Percentiles rank a stretch among this genome's conserved stretches.
Conservation (phyloP, 2,329 filamentous ascomycete genomes). For the Knufia petricola region DNA sequence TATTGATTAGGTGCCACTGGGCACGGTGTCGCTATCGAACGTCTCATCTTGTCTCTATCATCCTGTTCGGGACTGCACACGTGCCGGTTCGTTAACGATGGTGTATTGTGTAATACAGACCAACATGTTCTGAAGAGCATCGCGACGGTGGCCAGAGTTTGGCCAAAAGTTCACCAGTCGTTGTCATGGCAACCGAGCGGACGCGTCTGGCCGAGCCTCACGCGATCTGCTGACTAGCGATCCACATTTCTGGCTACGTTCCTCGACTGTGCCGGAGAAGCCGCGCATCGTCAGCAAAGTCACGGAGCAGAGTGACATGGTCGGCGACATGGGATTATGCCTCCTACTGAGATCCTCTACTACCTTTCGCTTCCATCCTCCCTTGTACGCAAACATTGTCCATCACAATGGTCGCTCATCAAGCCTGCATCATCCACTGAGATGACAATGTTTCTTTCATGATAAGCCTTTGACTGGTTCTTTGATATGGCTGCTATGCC, state of each 20-base stretch:
- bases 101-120: neutral
- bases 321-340: neutral
- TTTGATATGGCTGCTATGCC: too few relatives aligned
- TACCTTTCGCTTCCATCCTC: neutral
- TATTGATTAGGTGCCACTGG: neutral
- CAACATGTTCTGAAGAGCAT: neutral
- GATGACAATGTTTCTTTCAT: too few relatives aligned
- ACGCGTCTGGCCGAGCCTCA: neutral
- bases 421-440: too few relatives aligned
- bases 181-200: neutral
- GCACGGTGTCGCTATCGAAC: slow-evolving; percentile 8
- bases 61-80: neutral
- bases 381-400: too few relatives aligned
- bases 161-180: neutral
- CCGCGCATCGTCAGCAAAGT: too few relatives aligned
- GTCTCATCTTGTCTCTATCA: slow-evolving; percentile 6
- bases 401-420: too few relatives aligned
- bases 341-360: neutral
- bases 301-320: neutral
- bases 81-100: neutral
- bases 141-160: too few relatives aligned
- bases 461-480: too few relatives aligned
- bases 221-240: neutral
- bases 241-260: neutral
- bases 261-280: neutral